Conservation (phyloP, 805 yeast species). For the Wickerhamiella cacticola region DNA sequence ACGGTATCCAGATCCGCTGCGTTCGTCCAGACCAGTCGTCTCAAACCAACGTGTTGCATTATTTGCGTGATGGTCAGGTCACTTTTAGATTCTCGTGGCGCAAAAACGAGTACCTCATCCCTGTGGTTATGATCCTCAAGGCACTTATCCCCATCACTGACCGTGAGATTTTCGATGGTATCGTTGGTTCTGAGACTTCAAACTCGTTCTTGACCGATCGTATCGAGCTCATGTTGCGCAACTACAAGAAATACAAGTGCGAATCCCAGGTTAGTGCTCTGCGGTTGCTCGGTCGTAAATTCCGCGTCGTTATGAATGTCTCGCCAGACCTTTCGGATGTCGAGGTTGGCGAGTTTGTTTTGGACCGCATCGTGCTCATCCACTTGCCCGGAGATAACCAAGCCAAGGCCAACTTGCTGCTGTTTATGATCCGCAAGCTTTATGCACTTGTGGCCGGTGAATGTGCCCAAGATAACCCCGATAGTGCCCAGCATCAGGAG, state of each 20-base stretch:
- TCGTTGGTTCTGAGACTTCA: constrained; percentile 73
- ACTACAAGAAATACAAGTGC: constrained; percentile 70
- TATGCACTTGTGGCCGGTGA: constrained; percentile 94
- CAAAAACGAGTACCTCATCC: constrained; percentile 87
- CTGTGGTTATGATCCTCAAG: constrained; percentile 83
- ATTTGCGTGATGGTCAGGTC: constrained; percentile 88
- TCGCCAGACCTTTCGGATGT: constrained; percentile 78
- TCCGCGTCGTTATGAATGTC: constrained; percentile 84
- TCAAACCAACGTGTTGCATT: constrained; percentile 94
- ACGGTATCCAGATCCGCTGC: constrained; percentile 86
- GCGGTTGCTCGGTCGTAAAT: constrained; percentile 90
- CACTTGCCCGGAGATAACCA: constrained; percentile 53
- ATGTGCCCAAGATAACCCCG: constrained; percentile 95
- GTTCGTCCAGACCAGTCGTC: constrained; percentile 97
- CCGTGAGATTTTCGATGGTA: constrained; percentile 91
- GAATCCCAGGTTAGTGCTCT: constrained; percentile 78
- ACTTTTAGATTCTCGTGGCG: constrained; percentile 96
- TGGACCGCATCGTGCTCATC: constrained; percentile 75
- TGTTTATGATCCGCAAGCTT: constrained; percentile 91
- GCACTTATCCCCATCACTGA: constrained; percentile 86
- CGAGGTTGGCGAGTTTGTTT: constrained; percentile 79
- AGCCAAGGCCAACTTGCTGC: constrained; percentile 76
- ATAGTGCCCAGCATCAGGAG: constrained; percentile 98
- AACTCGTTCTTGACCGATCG: constrained; percentile 97
- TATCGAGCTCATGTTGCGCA: constrained; percentile 79